Base-by-base conservation (phyloP, 2,329 filamentous ascomycete species). In the Podosphaera xanthii region DNA sequence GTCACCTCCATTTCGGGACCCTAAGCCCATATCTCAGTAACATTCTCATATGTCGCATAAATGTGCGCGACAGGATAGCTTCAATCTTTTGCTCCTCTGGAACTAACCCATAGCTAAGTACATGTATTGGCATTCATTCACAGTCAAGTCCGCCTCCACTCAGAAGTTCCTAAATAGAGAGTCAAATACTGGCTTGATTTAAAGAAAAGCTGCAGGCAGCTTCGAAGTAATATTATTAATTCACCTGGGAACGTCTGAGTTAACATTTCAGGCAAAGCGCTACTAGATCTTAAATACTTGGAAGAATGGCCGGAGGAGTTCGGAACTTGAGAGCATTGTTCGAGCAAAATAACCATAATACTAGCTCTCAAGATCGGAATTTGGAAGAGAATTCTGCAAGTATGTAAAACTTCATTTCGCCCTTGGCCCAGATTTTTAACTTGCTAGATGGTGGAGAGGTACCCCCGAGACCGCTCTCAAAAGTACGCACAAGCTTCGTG, bases 281-380 rank as follows among this genome's bases (percentile, higher is more conserved):
- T 12, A 7, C 5, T 44, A 44, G 40, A 44, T 12, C 2, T 44
- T 44, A 2, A 4, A 44, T 44, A 8, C n/a, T 44, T 44, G 40
- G 10, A 60, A 64, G 60, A n/a, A 67, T 67, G 64, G 63, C 64
- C 31, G 63, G 64, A 59, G 67, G 66, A 36, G 66, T 69, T 33
- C 64, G 81, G 79, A 86, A 86, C 72, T 79, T 90, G 64, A 77
- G 84, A 66, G 86, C 86, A 68, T 87, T 86, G 77, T 89, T 89
- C 70, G 86, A 90, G 75, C 80, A 81, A 69, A 86, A 81, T 71
- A 79, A 77, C 69, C 74, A 75, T 60, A 83, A 81, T 63, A 64
- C 63, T 59, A 66, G 66, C 22, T 65, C 66, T 58, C 83, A 84
- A 63, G 77, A 84, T 73, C 85, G 84, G 62, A 77, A 84, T 70